Percentiles rank a stretch among this genome's conserved stretches.
Conservation (phyloP, 1,284 basidiomycete genomes). For the Fomitopsis palustris region DNA sequence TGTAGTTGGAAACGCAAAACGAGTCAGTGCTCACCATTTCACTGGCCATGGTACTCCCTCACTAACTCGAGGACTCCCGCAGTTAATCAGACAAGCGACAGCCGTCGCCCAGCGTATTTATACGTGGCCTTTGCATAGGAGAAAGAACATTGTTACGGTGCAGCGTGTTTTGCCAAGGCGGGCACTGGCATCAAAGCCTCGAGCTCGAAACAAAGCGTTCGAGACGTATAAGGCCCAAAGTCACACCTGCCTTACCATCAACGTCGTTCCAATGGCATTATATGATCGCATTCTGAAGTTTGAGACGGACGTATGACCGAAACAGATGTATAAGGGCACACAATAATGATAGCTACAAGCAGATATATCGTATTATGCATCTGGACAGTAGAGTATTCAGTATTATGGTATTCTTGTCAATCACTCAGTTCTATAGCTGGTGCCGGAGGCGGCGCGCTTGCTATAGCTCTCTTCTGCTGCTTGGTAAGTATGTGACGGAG, state of each 20-base stretch:
- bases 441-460: background rate
- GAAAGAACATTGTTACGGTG: no score
- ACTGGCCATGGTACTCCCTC: no score
- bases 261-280: no score
- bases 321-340: background rate
- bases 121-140: no score
- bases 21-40: background rate
- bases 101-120: background rate
- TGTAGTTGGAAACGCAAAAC: background rate
- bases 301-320: no score
- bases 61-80: no score
- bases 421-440: background rate
- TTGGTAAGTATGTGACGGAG: conserved; percentile 44
- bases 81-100: no score
- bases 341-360: background rate
- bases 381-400: background rate
- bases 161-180: no score
- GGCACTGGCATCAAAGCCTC: background rate
- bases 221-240: no score
- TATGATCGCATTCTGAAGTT: no score
- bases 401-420: background rate
- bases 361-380: no score
- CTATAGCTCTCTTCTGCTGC: conserved; percentile 30
- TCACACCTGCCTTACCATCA: no score
- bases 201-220: background rate